Percentiles rank a stretch among this genome's conserved stretches.
These are phyloP conservation scores for Candida palmyrensis DNA, from an alignment of 805 yeast species.

Conservation along the genomic window DNA sequence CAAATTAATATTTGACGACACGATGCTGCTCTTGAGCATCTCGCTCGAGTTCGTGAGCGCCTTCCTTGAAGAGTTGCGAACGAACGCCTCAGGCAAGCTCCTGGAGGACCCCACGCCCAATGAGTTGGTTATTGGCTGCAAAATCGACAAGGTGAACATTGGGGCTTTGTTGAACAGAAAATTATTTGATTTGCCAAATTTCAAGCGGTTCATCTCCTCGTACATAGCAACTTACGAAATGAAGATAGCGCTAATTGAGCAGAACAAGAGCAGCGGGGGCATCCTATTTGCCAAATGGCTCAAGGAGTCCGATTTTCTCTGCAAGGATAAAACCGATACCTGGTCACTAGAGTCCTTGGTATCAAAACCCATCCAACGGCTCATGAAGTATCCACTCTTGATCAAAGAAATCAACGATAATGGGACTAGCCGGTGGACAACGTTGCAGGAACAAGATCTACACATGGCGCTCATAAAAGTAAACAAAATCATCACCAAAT, in stretches of 20 bases:
- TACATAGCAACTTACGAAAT: constrained; percentile 6
- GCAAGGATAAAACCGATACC: constrained; percentile 13
- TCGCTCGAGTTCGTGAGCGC: neutral
- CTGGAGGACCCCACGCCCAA: too few species aligned
- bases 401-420: constrained; percentile 13
- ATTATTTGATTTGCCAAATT: constrained; percentile 4
- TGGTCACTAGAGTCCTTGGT: constrained; percentile 38
- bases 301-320: constrained; percentile 17
- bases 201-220: constrained; percentile 3
- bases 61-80: neutral
- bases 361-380: constrained; percentile 41
- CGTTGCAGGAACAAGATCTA: constrained; percentile 9
- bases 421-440: constrained; percentile 4
- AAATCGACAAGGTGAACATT: neutral
- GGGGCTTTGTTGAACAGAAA: neutral
- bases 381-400: constrained; percentile 28
- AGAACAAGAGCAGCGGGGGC: constrained; percentile 15
- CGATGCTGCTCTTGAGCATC: neutral
- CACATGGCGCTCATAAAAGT: constrained; percentile 15
- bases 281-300: constrained; percentile 26
- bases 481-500: constrained; percentile 13
- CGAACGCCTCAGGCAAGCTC: too few species aligned
- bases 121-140: neutral
- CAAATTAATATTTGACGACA: constrained; percentile 1
- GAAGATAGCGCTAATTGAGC: constrained; percentile 10